Evolutionary conservation across 208 protist species (phyloP).

Genomic region (Wallacemonas sp.): DNA sequence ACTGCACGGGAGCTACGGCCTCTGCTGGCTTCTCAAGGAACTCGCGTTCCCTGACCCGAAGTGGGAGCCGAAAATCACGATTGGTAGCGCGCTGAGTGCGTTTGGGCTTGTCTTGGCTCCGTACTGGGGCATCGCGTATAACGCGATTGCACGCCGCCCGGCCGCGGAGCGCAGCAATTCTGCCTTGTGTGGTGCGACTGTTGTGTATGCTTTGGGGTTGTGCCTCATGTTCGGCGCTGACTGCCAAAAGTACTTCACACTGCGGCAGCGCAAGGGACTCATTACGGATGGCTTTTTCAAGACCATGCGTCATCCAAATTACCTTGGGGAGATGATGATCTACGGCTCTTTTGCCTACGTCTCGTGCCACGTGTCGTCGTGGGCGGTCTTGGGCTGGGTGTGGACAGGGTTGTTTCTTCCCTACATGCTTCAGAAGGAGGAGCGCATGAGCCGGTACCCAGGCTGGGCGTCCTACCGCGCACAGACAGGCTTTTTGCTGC

Average conservation of each 20-base stretch:
- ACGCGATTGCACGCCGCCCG: slow-evolving; percentile 49
- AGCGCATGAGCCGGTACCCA: slow-evolving; percentile 71
- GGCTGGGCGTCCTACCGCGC: slow-evolving; percentile 64
- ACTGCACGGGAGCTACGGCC: slow-evolving; percentile 84
- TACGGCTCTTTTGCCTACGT: slow-evolving; percentile 85
- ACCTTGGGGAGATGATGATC: slow-evolving; percentile 89
- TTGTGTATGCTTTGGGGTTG: slow-evolving; percentile 69
- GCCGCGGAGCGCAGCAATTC: slow-evolving; percentile 42
- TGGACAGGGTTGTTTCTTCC: slow-evolving; percentile 77
- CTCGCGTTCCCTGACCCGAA: slow-evolving; percentile 79
- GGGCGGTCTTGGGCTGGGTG: slow-evolving; percentile 56
- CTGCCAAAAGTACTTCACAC: slow-evolving; percentile 84
- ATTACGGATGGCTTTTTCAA: slow-evolving; percentile 88
- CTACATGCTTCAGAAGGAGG: slow-evolving; percentile 79
- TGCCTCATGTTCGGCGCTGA: slow-evolving; percentile 77
- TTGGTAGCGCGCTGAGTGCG: slow-evolving; percentile 44
- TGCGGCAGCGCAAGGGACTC: slow-evolving; percentile 61
- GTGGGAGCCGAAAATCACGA: slow-evolving; percentile 71
- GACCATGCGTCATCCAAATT: slow-evolving; percentile 81
- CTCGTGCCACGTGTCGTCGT: slow-evolving; percentile 48
- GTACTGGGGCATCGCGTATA: slow-evolving; percentile 86
- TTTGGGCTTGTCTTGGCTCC: slow-evolving; percentile 62
- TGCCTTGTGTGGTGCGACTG: slow-evolving; percentile 45
- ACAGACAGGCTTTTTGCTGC: slow-evolving; percentile 63
- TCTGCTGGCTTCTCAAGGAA: slow-evolving; percentile 90